Evolutionary conservation across 371 early-diverging fungal genomes (phyloP), one percentile per base, ranked within the genome.

Genomic region (Synchytrium microbalum): DNA sequence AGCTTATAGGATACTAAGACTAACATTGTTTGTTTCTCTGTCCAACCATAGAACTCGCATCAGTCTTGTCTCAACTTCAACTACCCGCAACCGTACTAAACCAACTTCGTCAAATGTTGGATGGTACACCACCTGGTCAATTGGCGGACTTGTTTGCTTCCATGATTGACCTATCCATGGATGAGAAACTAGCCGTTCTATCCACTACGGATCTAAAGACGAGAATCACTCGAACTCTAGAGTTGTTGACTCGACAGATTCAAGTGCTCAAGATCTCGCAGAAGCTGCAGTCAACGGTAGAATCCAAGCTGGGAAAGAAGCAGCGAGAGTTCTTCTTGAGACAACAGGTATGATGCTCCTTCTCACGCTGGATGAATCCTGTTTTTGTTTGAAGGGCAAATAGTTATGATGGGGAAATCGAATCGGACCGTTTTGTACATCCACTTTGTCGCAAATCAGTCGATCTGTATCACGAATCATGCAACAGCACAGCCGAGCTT

Each of bases 301-400:
- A 88, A 70, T 85, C 83, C 55, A 88, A 88, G 67, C 73, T 90
- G 13, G 86, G 79, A 60, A 82, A 88, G 71, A 86, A 88, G 72
- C 91, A 90, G 64, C 78, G 89, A 31, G 92, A 92, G 73, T 89
- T 84, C 63, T 86, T 88, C 69, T 77, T 92, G 61, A 81, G 89
- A n/a, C 87, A 92, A 72, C 92, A 89, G 81, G 87, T 85, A 69
- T 58, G 31, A 32, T 26, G 23, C 25, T 26, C 14, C n/a, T 51
- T 51, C 51, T 14, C 23, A n/a, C n/a, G n/a, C n/a, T n/a, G n/a
- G n/a, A n/a, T n/a, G n/a, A n/a, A n/a, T n/a, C n/a, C n/a, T n/a
- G n/a, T n/a, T n/a, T n/a, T n/a, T n/a, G n/a, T n/a, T n/a, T n/a
- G n/a, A n/a, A n/a, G n/a, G n/a, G n/a, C n/a, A n/a, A n/a, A n/a